phyloP scores from a whole-genome alignment of 768 basidiomycete species.

The Suillus luteus region DNA sequence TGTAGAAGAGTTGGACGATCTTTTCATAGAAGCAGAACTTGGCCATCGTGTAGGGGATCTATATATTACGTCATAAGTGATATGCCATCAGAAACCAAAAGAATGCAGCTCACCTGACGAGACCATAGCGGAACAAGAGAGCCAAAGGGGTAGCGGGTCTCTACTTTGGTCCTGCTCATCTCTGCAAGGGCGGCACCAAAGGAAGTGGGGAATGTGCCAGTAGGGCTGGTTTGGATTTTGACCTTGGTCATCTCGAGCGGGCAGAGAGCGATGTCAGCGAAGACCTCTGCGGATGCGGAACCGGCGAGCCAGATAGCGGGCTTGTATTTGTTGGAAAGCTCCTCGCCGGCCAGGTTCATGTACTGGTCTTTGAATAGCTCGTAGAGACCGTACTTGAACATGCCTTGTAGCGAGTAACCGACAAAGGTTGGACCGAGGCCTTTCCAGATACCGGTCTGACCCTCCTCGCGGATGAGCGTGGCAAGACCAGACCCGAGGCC shows the following conservation, averaged over 20 bases:
- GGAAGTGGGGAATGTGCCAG: conserved; percentile 74
- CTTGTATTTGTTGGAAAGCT: conserved; percentile 78
- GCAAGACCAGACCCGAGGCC: conserved; percentile 63
- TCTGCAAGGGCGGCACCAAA: conserved; percentile 72
- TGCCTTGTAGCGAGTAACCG: conserved; percentile 94
- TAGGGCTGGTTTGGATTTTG: conserved; percentile 81
- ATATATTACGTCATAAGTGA: conserved; percentile 6
- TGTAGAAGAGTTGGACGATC: conserved; percentile 86
- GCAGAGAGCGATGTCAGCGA: conserved; percentile 95
- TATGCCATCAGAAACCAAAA: background rate
- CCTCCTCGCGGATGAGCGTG: conserved; percentile 76
- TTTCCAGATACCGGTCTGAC: conserved; percentile 87
- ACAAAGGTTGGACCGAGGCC: conserved; percentile 91
- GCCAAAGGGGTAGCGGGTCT: conserved; percentile 85
- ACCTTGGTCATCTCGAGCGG: conserved; percentile 94
- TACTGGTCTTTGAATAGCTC: conserved; percentile 95
- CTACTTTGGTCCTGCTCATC: conserved; percentile 65
- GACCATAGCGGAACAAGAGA: conserved; percentile 87
- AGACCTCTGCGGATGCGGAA: conserved; percentile 93
- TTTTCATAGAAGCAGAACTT: conserved; percentile 97
- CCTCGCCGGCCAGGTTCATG: conserved; percentile 88
- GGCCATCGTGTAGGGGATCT: conserved; percentile 99
- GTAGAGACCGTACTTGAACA: conserved; percentile 99
- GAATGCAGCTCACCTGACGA: conserved; percentile 58
- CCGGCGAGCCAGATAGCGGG: conserved; percentile 91